Percentiles rank a stretch among this genome's conserved stretches.
Evolutionary conservation across 2,329 filamentous ascomycete species (phyloP).

Genomic region (Microsporum ferrugineum): DNA sequence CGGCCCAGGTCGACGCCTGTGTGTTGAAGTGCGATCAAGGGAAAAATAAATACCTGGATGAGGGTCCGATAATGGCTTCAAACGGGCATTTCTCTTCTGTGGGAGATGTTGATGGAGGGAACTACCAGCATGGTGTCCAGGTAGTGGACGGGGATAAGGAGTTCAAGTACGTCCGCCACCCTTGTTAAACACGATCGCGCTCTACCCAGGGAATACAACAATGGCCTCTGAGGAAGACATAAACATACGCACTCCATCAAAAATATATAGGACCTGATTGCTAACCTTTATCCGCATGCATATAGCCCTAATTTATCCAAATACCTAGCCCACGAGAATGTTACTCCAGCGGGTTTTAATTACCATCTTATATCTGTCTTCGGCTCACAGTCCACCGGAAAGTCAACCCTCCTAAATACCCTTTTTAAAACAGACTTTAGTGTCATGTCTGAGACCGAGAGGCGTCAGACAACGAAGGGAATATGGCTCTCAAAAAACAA

Average conservation of each 20-base stretch:
- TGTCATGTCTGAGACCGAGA: slow-evolving; percentile 91
- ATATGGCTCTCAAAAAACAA: slow-evolving; percentile 99
- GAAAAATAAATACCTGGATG: background rate
- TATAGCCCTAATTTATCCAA: slow-evolving; percentile 61
- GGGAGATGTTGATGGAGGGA: slow-evolving; percentile 28
- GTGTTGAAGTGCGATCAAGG: background rate
- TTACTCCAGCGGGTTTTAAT: slow-evolving; percentile 88
- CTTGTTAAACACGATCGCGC: background rate
- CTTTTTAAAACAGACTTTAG: slow-evolving; percentile 93
- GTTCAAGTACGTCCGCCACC: slow-evolving; percentile 63
- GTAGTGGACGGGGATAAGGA: slow-evolving; percentile 93
- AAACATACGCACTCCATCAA: background rate
- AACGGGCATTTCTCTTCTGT: slow-evolving; percentile 38
- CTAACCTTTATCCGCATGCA: background rate
- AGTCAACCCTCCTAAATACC: slow-evolving; percentile 91
- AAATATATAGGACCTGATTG: background rate
- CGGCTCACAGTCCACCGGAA: slow-evolving; percentile 95
- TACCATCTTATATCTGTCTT: slow-evolving; percentile 99
- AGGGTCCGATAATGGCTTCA: slow-evolving; percentile 26
- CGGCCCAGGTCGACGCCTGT: background rate
- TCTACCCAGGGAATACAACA: background rate
- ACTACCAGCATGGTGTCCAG: slow-evolving; percentile 87
- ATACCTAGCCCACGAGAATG: slow-evolving; percentile 68
- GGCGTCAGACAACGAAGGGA: slow-evolving; percentile 94
- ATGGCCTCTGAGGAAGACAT: background rate